Percentiles rank a stretch among this genome's conserved stretches.
phyloP scores from a whole-genome alignment of 2,329 filamentous ascomycete genomes.

The Fusarium sp. region DNA sequence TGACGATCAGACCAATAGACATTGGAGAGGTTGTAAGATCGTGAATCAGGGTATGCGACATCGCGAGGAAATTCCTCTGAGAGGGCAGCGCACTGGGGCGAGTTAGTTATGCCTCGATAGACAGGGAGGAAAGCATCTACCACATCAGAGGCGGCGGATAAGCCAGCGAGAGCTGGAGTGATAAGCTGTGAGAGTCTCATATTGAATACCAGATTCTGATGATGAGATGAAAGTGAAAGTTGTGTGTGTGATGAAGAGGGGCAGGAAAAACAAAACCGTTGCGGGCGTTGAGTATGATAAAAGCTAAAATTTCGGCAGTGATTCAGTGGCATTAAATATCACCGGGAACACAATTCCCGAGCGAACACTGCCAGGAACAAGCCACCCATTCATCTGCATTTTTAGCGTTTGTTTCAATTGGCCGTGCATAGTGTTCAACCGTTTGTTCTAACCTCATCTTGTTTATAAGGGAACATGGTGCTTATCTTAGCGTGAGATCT shows the following conservation, averaged over 20 bases:
- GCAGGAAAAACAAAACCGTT: background rate
- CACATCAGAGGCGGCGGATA: background rate
- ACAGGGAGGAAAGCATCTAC: background rate
- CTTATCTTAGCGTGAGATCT: background rate
- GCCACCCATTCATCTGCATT: too few species aligned
- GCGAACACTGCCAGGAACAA: background rate
- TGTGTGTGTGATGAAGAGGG: background rate
- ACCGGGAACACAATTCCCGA: background rate
- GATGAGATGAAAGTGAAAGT: background rate
- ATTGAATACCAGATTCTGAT: background rate
- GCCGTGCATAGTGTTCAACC: background rate
- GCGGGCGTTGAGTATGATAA: background rate
- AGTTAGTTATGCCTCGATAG: background rate
- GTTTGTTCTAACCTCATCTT: background rate
- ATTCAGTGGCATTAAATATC: background rate
- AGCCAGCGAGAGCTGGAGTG: background rate
- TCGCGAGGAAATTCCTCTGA: background rate
- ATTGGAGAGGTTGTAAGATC: conserved; percentile 4
- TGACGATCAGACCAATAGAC: conserved; percentile 25
- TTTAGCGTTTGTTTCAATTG: background rate
- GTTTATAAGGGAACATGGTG: background rate
- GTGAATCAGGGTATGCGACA: background rate
- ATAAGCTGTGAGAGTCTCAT: background rate
- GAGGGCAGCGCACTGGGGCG: background rate
- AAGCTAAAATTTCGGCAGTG: background rate